These are phyloP conservation scores for Sclerotinia trifoliorum DNA, from an alignment of 2,329 filamentous ascomycete genomes.

Conservation along the genomic window DNA sequence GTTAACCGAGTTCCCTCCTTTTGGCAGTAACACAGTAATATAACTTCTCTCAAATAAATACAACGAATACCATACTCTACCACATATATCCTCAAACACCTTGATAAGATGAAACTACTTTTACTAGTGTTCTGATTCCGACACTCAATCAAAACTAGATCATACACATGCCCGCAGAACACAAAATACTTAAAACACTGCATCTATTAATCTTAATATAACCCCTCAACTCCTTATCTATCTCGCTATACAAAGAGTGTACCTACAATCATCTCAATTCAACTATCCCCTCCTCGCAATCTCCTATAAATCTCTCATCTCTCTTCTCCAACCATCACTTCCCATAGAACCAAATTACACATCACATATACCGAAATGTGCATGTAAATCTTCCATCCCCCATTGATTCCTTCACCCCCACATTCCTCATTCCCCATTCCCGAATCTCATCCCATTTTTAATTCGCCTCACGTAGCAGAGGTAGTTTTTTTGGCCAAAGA, in stretches of 20 bases:
- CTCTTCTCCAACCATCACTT: not conserved
- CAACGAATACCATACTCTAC: too few relatives aligned
- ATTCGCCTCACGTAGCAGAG: not conserved
- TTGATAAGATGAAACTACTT: too few relatives aligned
- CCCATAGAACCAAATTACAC: not conserved
- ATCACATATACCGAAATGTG: not conserved
- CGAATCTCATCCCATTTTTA: not conserved
- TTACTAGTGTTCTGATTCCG: too few relatives aligned
- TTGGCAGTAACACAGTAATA: too few relatives aligned
- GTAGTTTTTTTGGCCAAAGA: not conserved
- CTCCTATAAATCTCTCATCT: not conserved
- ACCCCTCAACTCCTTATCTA: not conserved
- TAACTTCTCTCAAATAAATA: too few relatives aligned
- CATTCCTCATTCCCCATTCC: not conserved
- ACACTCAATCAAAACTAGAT: too few relatives aligned
- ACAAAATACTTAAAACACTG: not conserved
- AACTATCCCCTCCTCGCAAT: not conserved
- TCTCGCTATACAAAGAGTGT: not conserved
- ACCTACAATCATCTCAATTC: not conserved
- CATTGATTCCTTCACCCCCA: not conserved
- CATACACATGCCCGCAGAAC: too few relatives aligned
- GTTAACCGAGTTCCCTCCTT: too few relatives aligned
- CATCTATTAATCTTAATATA: not conserved
- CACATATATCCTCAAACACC: too few relatives aligned
- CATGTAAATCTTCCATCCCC: not conserved